These are phyloP conservation scores for Boletus speciosus DNA, from an alignment of 768 basidiomycete species.

Conservation along the genomic window DNA sequence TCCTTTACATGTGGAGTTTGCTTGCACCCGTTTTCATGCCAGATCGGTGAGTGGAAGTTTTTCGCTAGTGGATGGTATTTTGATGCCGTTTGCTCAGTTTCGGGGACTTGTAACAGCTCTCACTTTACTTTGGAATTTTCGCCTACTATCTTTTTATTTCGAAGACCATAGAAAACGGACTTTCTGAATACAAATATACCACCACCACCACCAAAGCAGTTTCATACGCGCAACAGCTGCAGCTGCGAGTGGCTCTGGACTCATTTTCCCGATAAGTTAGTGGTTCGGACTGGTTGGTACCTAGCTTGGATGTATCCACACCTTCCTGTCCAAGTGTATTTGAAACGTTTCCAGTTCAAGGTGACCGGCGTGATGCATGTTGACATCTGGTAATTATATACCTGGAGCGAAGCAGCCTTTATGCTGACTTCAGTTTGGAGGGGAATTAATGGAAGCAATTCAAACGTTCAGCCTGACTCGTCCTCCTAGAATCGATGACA, in stretches of 20 bases:
- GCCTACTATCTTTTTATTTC: conserved; percentile 1
- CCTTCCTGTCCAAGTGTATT: background rate
- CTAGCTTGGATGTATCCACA: background rate
- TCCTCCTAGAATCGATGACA: background rate
- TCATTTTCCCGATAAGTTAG: background rate
- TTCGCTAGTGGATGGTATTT: background rate
- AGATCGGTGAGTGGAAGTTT: conserved; percentile 58
- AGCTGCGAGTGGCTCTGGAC: background rate
- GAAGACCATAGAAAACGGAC: background rate
- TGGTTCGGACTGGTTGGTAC: background rate
- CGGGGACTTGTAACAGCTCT: conserved; percentile 19
- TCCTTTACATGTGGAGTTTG: conserved; percentile 83
- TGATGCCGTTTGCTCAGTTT: conserved; percentile 19
- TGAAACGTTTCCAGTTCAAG: background rate
- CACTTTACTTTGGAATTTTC: background rate
- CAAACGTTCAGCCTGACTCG: background rate
- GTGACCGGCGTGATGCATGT: background rate
- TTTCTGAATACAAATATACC: background rate
- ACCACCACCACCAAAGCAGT: too few species aligned
- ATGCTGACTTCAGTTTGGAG: too few species aligned
- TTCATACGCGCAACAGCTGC: too few species aligned
- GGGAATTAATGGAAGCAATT: background rate
- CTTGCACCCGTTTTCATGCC: conserved; percentile 88
- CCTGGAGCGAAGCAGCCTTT: background rate
- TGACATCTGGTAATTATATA: background rate